These are phyloP conservation scores for Hortaea sp. DNA, from an alignment of 2,329 filamentous ascomycete genomes.

Conservation along the genomic window DNA sequence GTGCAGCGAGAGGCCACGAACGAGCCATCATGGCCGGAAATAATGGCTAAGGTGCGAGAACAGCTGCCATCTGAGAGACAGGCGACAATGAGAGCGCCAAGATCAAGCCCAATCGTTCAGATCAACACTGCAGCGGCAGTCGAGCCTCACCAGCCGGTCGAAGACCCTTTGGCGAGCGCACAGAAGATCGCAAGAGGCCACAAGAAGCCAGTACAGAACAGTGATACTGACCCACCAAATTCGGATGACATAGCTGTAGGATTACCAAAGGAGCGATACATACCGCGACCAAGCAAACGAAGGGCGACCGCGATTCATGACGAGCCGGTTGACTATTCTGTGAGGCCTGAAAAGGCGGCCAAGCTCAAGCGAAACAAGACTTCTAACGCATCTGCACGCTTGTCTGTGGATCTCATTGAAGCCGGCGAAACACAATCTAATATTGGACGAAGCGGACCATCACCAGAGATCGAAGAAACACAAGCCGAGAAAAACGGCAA, in stretches of 20 bases:
- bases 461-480: neutral
- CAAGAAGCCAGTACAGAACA: neutral
- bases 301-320: constrained; percentile 18
- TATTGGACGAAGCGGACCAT: neutral
- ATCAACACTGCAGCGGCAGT: neutral
- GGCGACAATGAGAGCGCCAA: neutral
- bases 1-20: neutral
- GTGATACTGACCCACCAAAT: constrained; percentile 14
- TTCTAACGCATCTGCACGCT: neutral
- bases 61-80: neutral
- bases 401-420: neutral
- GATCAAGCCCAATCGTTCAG: neutral
- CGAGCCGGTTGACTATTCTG: constrained; percentile 22
- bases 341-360: constrained; percentile 29
- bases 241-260: constrained; percentile 25
- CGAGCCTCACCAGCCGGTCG: neutral
- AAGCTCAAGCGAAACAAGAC: constrained; percentile 33
- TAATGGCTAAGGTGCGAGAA: neutral
- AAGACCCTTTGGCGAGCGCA: neutral
- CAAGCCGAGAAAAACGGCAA: neutral
- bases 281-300: constrained; percentile 29
- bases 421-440: neutral
- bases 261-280: constrained; percentile 30
- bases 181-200: neutral
- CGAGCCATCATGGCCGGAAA: neutral